Base-by-base conservation (phyloP, 148 eudicot genomes). In the Camellia lanceoleosa region DNA sequence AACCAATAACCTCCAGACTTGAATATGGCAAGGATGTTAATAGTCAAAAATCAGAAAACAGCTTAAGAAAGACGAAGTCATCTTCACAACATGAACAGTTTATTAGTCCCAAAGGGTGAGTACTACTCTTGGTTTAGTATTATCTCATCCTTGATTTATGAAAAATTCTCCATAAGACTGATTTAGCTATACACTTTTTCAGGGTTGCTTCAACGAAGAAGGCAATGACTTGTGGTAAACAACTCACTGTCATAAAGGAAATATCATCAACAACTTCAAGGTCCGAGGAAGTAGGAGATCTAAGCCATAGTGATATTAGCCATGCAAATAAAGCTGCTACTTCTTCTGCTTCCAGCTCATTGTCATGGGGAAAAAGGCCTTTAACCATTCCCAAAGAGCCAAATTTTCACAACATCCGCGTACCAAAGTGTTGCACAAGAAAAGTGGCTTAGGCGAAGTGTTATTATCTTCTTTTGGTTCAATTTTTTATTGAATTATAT, bases 91-190 rank as follows among this genome's bases (percentile, higher is more conserved):
- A 71, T 81, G 76, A 83, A 64, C 84, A 80, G 55, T 65, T 51
- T 41, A 5, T 65, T 68, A 80, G 68, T 79, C 87, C 88, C 67
- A 88, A 84, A 62, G 82, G 90, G 94, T 91, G 81, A 87, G 90
- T 58, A 5, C n/a, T 42, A 18, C 23, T 42, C 47, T 20, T 2
- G 49, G 67, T 75, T 59, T 44, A 30, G 47, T 46, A 44, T 15
- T 55, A 2, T 41, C 47, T 16, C 49, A 19, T 44, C 78, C 15
- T 61, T 59, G 7, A n/a, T 13, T 61, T 30, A 14, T 0, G 30
- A 19, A 44, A 42, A 30, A 59, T 5, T 23, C 60, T 43, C 8
- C 18, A 62, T 63, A 30, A 46, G 66, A 23, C 69, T 62, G 51
- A 58, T 47, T 74, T 63, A 8, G 42, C 56, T 19, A 30, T 30